Evolutionary conservation across 2,329 filamentous ascomycete genomes (phyloP).

Genomic region (Alternaria sp.): DNA sequence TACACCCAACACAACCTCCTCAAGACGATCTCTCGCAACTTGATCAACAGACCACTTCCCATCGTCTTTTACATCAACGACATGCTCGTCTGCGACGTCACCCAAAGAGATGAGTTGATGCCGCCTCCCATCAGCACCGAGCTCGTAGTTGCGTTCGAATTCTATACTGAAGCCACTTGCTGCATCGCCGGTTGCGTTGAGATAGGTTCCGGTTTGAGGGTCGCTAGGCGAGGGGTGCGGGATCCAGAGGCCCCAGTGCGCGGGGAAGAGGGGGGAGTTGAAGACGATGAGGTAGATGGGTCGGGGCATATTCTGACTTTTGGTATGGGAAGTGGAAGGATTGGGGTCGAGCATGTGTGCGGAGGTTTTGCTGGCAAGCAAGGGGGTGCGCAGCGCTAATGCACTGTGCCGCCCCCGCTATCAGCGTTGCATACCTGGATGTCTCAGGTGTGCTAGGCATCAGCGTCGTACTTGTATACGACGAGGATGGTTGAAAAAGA

Average conservation of each 20-base stretch:
- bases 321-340: not conserved
- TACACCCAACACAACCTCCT: conserved; percentile 24
- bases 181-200: conserved; percentile 29
- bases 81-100: conserved; percentile 12
- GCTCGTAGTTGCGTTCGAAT: conserved; percentile 28
- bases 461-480: not conserved
- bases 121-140: conserved; percentile 2
- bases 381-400: not conserved
- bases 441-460: not conserved
- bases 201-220: conserved; percentile 22
- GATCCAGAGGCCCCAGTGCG: conserved; percentile 35
- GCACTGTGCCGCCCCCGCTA: not conserved
- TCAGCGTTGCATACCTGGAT: not conserved
- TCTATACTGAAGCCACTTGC: conserved; percentile 20
- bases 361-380: not conserved
- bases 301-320: conserved; percentile 6
- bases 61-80: conserved; percentile 15
- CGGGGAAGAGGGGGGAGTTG: conserved; percentile 30
- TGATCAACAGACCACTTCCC: conserved; percentile 2
- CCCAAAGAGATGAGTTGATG: conserved; percentile 15
- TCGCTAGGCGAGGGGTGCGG: conserved; percentile 7
- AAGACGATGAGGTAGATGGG: conserved; percentile 27
- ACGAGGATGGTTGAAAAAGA: no score
- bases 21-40: conserved; percentile 18
- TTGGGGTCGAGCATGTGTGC: rapidly evolving